Evolutionary conservation across 768 basidiomycete genomes (phyloP), one percentile per base, ranked within the genome.

Genomic region (Arthromyces matolae): DNA sequence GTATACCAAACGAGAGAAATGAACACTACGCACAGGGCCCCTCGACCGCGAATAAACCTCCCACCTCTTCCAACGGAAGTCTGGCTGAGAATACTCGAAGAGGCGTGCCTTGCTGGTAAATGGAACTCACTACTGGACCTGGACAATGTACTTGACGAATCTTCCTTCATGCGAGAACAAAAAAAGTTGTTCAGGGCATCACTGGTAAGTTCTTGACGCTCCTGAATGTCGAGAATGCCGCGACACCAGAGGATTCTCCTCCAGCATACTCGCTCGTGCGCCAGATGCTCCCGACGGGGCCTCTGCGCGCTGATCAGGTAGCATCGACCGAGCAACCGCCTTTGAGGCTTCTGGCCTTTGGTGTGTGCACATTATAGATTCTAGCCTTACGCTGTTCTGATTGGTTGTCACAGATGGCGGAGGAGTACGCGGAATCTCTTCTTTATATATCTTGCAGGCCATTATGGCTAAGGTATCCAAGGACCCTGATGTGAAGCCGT

Each of bases 381-480:
- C 13, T 29, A 9, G 22, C 5, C 20, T 4, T 16, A 20, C 36
- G 18, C 7, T 23, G 32, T 6, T 9, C 13, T 8, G 10, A 18
- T n/a, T 22, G 14, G 4, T 24, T n/a, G n/a, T 10, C 39, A 10
- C 25, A 66, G 65, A 67, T 53, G 68, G 67, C 7, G 68, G 68
- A 37, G 67, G 67, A 7, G 65, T 70, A 5, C 59, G 67, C 24
- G 68, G 68, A 5, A 54, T 70, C 3, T n/a, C n/a, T n/a, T n/a
- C n/a, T n/a, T n/a, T n/a, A n/a, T n/a, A n/a, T n/a, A n/a, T n/a
- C n/a, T n/a, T n/a, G n/a, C n/a, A n/a, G n/a, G n/a, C n/a, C n/a
- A n/a, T n/a, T n/a, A n/a, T n/a, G n/a, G n/a, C n/a, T 66, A 65
- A 1, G 20, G 47, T 56, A n/a, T 31, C 42, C 13, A 56, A 56